phyloP scores from a whole-genome alignment of 2,329 filamentous ascomycete species.

The Colletotrichum caudatum region DNA sequence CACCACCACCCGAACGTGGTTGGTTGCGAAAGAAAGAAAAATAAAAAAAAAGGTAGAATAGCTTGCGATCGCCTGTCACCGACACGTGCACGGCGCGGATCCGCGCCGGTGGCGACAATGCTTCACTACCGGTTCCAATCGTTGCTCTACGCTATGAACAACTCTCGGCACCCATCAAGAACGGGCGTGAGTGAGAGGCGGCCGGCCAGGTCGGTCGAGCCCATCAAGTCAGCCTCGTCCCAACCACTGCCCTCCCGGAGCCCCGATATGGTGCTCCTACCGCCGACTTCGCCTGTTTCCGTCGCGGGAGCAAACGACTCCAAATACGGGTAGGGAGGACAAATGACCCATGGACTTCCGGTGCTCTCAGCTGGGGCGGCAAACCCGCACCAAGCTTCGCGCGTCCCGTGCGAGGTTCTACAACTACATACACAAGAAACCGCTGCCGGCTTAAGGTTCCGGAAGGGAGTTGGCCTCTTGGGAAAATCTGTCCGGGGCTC shows the following conservation, averaged over 20 bases:
- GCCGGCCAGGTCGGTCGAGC: background rate
- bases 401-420: background rate
- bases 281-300: background rate
- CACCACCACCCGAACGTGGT: background rate
- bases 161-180: background rate
- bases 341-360: background rate
- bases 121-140: background rate
- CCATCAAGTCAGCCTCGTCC: background rate
- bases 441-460: background rate
- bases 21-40: background rate
- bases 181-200: background rate
- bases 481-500: background rate
- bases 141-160: conserved; percentile 1
- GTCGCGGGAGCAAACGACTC: conserved; percentile 2
- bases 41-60: background rate
- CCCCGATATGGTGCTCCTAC: background rate
- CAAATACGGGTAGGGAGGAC: background rate
- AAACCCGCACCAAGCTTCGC: conserved; percentile 2
- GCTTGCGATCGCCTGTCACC: conserved; percentile 8
- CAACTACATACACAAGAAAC: background rate
- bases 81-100: conserved; percentile 15
- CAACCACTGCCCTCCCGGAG: background rate
- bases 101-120: conserved; percentile 2
- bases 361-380: background rate
- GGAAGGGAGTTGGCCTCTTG: conserved; percentile 10